phyloP scores from a whole-genome alignment of 257 asterid species.

The Datura wrightii region DNA sequence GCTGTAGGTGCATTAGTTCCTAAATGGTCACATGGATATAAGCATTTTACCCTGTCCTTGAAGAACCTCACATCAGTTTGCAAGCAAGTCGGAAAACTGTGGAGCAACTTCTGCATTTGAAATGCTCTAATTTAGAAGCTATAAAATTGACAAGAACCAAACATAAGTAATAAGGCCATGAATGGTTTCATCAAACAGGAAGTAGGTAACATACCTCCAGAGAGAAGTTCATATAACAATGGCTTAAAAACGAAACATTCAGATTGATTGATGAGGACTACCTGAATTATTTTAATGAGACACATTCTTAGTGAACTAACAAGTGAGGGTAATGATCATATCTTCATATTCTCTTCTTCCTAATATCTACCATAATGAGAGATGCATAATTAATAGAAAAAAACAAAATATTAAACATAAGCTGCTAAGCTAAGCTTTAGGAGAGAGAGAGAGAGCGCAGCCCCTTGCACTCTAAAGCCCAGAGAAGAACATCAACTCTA shows the following conservation, averaged over 20 bases:
- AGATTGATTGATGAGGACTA: conserved; percentile 89
- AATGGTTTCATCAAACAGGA: conserved; percentile 27
- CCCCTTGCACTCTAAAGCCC: not conserved
- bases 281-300: conserved; percentile 49
- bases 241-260: conserved; percentile 97
- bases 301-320: conserved; percentile 17
- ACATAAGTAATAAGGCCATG: not conserved
- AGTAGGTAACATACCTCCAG: conserved; percentile 71
- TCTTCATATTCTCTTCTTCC: conserved; percentile 9
- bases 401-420: not conserved
- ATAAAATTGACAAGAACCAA: conserved; percentile 22
- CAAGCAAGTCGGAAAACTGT: conserved; percentile 81
- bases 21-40: conserved; percentile 72
- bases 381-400: not conserved
- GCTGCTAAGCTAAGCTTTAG: not conserved
- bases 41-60: conserved; percentile 72
- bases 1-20: conserved; percentile 56
- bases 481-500: not conserved
- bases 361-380: conserved; percentile 1
- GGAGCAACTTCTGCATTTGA: conserved; percentile 93
- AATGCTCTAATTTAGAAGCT: conserved; percentile 27
- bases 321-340: not conserved
- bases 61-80: conserved; percentile 75
- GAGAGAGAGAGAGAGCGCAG: not conserved
- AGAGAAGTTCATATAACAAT: conserved; percentile 86